A percentile compares a stretch with the other conserved stretches of the same genome.
These are phyloP conservation scores for Letharia columbiana DNA, from an alignment of 495 filamentous ascomycete species.

Conservation along the genomic window DNA sequence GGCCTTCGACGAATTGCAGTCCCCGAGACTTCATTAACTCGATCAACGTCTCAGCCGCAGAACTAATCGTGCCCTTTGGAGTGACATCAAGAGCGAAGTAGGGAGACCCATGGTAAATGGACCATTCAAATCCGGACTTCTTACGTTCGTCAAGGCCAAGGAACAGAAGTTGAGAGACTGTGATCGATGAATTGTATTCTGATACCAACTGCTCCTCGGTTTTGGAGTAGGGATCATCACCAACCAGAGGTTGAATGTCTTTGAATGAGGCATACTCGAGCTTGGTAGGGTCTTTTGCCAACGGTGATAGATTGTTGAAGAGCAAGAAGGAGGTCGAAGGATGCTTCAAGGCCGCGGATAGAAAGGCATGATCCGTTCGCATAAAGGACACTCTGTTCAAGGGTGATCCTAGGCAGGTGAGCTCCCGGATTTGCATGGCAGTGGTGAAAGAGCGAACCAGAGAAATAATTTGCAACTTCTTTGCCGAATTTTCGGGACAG, in stretches of 20 bases:
- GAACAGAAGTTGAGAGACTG: slow-evolving; percentile 67
- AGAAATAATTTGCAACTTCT: slow-evolving; percentile 93
- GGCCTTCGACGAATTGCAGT: slow-evolving; percentile 49
- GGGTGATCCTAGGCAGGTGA: slow-evolving; percentile 48
- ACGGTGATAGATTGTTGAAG: slow-evolving; percentile 68
- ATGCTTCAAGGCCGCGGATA: slow-evolving; percentile 66
- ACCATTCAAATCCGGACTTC: slow-evolving; percentile 38
- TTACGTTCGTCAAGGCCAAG: slow-evolving; percentile 69
- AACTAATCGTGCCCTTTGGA: slow-evolving; percentile 49
- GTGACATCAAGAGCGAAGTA: slow-evolving; percentile 89
- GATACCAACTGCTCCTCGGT: slow-evolving; percentile 65
- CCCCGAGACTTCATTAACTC: slow-evolving; percentile 50
- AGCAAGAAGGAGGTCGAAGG: slow-evolving; percentile 64
- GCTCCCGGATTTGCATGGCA: neutral
- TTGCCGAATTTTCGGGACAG: slow-evolving; percentile 78
- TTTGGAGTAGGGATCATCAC: slow-evolving; percentile 58
- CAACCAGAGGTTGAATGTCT: slow-evolving; percentile 61
- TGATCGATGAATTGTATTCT: slow-evolving; percentile 62
- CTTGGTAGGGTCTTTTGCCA: slow-evolving; percentile 48
- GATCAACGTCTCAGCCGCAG: slow-evolving; percentile 43
- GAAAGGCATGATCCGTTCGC: slow-evolving; percentile 67
- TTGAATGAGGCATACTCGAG: slow-evolving; percentile 55
- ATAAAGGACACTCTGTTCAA: slow-evolving; percentile 81
- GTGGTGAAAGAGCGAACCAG: slow-evolving; percentile 42
- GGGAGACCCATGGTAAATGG: slow-evolving; percentile 63